phyloP scores from a whole-genome alignment of 169 alveolate species.

The Plasmodium falciparum region DNA sequence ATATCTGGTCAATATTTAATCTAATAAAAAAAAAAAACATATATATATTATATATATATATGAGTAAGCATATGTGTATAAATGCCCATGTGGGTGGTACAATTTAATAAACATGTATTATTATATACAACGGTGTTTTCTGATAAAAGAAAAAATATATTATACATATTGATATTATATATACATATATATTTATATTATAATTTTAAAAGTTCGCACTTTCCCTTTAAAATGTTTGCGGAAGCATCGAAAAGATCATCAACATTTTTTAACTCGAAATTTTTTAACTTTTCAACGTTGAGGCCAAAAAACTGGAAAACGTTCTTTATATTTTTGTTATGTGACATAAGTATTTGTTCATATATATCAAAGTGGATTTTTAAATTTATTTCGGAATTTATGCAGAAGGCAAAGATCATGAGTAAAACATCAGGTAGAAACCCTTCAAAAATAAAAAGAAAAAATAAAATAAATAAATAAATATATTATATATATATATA shows the following conservation, averaged over 20 bases:
- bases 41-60: background rate
- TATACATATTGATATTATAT: background rate
- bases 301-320: slow-evolving; percentile 46
- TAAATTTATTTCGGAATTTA: slow-evolving; percentile 34
- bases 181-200: background rate
- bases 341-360: slow-evolving; percentile 16
- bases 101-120: too few species aligned
- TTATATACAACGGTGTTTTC: too few species aligned
- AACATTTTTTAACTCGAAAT: slow-evolving; percentile 2
- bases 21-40: background rate
- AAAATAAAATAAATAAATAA: background rate
- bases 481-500: background rate
- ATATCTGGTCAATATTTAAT: slow-evolving; percentile 44
- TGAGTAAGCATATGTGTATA: background rate
- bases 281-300: slow-evolving; percentile 19
- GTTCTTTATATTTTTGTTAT: slow-evolving; percentile 3
- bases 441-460: slow-evolving; percentile 20
- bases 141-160: background rate
- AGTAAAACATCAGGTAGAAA: slow-evolving; percentile 29
- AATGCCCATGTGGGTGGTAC: background rate
- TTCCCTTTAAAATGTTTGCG: slow-evolving; percentile 15
- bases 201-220: slow-evolving; percentile 19
- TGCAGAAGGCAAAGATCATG: slow-evolving; percentile 66
- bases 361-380: slow-evolving; percentile 54
- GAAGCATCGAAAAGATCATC: slow-evolving; percentile 10